Evolutionary conservation across 441 rosid genomes (phyloP).

Genomic region (Biscutella auriculata): DNA sequence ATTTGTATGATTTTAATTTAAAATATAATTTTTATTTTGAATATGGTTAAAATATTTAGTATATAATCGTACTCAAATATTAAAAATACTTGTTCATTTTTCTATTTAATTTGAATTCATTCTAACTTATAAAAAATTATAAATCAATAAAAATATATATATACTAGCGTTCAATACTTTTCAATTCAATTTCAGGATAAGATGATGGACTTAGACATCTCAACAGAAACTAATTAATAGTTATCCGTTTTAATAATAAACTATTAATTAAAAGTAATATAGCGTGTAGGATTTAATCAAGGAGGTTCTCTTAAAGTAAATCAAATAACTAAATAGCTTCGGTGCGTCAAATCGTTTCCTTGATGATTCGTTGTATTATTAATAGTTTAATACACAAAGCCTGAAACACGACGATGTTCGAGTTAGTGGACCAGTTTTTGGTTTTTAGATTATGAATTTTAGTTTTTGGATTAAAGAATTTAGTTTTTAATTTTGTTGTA

Average conservation of each 20-base stretch:
- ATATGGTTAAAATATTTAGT: background rate
- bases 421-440: conserved; percentile 15
- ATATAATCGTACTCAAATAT: too few relatives aligned
- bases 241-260: background rate
- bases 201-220: too few relatives aligned
- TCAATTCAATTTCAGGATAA: too few relatives aligned
- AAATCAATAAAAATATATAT: too few relatives aligned
- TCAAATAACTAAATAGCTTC: background rate
- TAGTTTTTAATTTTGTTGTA: too few relatives aligned
- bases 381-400: background rate
- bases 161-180: too few relatives aligned
- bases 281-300: conserved; percentile 1
- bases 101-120: too few relatives aligned
- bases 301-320: background rate
- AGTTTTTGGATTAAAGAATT: too few relatives aligned
- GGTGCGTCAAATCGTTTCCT: background rate
- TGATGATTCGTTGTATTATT: conserved; percentile 1
- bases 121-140: too few relatives aligned
- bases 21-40: too few relatives aligned
- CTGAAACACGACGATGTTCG: conserved; percentile 18
- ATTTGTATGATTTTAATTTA: too few relatives aligned
- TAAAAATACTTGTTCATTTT: too few relatives aligned
- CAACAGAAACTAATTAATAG: background rate
- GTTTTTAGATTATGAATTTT: background rate
- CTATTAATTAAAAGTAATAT: background rate